A percentile compares a stretch with the other conserved stretches of the same genome.
These are phyloP conservation scores for Ballota nigra DNA, from an alignment of 257 asterid species.

Conservation along the genomic window DNA sequence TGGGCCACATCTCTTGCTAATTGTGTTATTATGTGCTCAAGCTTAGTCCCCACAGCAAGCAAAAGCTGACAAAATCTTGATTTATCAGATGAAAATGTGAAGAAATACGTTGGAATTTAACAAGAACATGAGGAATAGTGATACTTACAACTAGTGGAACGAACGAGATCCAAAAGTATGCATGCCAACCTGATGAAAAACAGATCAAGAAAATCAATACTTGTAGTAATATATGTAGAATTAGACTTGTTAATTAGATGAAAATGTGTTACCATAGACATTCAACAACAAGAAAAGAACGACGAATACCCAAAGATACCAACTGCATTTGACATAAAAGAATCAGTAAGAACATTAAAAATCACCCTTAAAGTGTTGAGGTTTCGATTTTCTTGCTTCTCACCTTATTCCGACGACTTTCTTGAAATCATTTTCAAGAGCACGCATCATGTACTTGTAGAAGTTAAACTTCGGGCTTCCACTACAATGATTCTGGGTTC, in stretches of 20 bases:
- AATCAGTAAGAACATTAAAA: neutral
- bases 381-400: neutral
- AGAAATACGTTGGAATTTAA: neutral
- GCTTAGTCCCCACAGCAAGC: constrained; percentile 68
- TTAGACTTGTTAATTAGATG: neutral
- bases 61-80: constrained; percentile 46
- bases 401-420: constrained; percentile 56
- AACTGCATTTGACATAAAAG: constrained; percentile 43
- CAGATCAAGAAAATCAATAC: neutral
- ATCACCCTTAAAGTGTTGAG: neutral
- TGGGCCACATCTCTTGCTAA: constrained; percentile 53
- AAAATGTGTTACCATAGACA: constrained; percentile 43
- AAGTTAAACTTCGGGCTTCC: constrained; percentile 46
- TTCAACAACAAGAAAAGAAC: constrained; percentile 63
- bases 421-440: constrained; percentile 48
- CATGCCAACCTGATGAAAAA: constrained; percentile 60
- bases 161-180: constrained; percentile 76
- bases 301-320: constrained; percentile 75
- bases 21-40: constrained; percentile 61
- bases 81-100: neutral
- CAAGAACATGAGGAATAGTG: neutral
- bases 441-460: constrained; percentile 50
- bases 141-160: constrained; percentile 55
- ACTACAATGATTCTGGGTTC: constrained; percentile 32
- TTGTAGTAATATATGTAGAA: neutral